Base-by-base conservation (phyloP, 164 flowering plant species). In the Houttuynia cordata region DNA sequence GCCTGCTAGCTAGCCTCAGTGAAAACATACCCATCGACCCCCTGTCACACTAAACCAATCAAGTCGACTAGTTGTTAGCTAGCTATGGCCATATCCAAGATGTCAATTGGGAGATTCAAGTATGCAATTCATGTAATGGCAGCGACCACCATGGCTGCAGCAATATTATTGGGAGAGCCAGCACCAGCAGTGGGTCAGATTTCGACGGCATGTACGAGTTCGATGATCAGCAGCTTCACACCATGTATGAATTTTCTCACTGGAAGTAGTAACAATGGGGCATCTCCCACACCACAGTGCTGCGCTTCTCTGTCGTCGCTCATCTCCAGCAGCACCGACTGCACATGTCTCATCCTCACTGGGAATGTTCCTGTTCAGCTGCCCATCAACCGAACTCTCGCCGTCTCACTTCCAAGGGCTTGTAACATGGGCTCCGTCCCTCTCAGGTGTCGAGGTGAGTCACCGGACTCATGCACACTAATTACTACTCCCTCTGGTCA, bases 371-470 rank as follows among this genome's bases (percentile, higher is more conserved):
- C 92, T 1, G 76, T 92, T 63, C 75, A 67, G 5, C 15, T 91
- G 1, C 96, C 98, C 10, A 66, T 73, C 51, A 73, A 73, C 58
- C 60, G 73, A 21, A 69, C 73, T 3, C 42, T 73, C 14, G 70
- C 76, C 1, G 37, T 73, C 56, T 66, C 76, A 1, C 73, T 73
- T 40, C 76, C 76, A 0, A 41, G 73, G 10, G 76, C 76, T 13
- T 92, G 98, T 66, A 87, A 80, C 70, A 78, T 75, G 80, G 63
- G 81, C 13, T 74, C 85, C 4, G 84, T 87, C 30, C 87, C 92
- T 20, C 53, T 92, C 59, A 80, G 81, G 40, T 92, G 96, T 84
- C 79, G 81, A 76, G 79, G 98, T 87, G 56, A 66, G 51, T 15
- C n/a, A 24, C 15, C 19, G n/a, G n/a, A 4, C 54, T 51, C 7